These are phyloP conservation scores for Nematodospora valgi DNA, from an alignment of 805 yeast genomes.

Conservation along the genomic window DNA sequence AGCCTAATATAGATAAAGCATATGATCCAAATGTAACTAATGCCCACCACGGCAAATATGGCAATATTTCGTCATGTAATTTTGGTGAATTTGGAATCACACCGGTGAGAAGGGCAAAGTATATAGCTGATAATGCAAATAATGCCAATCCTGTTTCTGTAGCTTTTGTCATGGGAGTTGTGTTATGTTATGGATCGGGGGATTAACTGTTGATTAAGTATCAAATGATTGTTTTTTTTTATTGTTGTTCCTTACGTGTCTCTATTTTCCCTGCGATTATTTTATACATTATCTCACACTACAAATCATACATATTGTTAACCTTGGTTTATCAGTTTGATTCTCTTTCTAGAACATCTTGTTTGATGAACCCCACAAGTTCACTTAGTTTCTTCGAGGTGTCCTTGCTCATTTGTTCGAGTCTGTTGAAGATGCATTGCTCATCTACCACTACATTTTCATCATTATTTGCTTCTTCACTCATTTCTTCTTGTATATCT, in stretches of 20 bases:
- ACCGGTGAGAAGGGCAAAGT: constrained; percentile 49
- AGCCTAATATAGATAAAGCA: constrained; percentile 64
- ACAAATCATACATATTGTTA: not conserved
- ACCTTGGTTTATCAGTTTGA: not conserved
- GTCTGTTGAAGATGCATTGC: constrained; percentile 31
- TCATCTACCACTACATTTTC: constrained; percentile 17
- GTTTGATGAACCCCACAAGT: constrained; percentile 39
- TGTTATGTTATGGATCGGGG: not conserved
- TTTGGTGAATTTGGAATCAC: constrained; percentile 51
- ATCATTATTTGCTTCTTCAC: constrained; percentile 12
- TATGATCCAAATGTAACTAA: constrained; percentile 67
- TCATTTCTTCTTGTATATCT: not conserved
- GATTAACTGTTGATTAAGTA: too few species aligned
- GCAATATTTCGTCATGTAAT: constrained; percentile 53
- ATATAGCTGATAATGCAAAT: constrained; percentile 47
- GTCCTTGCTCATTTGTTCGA: constrained; percentile 34
- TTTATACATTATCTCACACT: not conserved
- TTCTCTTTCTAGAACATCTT: constrained; percentile 16
- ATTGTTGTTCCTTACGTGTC: not conserved
- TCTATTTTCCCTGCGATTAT: not conserved
- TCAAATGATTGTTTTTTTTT: constrained; percentile 1
- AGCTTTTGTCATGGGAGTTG: constrained; percentile 57
- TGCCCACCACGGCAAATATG: constrained; percentile 69
- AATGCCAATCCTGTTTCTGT: constrained; percentile 52
- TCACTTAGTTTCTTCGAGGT: constrained; percentile 27